Evolutionary conservation across 352 stramenopile species (phyloP).

Genomic region (Pythium scleroteichum): DNA sequence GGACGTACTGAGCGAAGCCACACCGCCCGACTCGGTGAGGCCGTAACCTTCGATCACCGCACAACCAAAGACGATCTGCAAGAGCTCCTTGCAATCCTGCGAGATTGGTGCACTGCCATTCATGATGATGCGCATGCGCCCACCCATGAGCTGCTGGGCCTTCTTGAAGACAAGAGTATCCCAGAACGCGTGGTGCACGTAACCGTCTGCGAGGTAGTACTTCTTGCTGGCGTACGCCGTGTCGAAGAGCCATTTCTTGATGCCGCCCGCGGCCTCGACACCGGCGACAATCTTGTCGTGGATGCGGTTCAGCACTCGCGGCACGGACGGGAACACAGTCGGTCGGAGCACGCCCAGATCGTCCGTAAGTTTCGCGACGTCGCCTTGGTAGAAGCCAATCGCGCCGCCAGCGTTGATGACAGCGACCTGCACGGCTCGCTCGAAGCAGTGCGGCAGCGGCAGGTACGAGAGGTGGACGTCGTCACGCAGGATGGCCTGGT

Average conservation of each 20-base stretch:
- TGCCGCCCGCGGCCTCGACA: constrained; percentile 37
- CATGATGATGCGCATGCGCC: constrained; percentile 86
- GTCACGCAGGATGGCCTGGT: constrained; percentile 5
- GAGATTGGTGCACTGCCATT: constrained; percentile 92
- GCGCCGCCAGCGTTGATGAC: constrained; percentile 82
- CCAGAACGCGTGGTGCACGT: constrained; percentile 73
- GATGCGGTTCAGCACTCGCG: constrained; percentile 94
- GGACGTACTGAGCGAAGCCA: constrained; percentile 63
- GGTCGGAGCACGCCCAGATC: constrained; percentile 89
- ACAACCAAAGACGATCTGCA: constrained; percentile 89
- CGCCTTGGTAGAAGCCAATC: constrained; percentile 71
- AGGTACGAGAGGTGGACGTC: constrained; percentile 96
- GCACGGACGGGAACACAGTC: constrained; percentile 91
- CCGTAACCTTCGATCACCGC: constrained; percentile 93
- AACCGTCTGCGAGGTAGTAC: constrained; percentile 33
- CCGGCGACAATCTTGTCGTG: constrained; percentile 90
- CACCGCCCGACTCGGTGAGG: constrained; percentile 90
- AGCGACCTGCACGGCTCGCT: constrained; percentile 83
- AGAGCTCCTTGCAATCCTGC: constrained; percentile 91
- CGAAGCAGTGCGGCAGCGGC: constrained; percentile 95
- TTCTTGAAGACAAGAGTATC: constrained; percentile 94
- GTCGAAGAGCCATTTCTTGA: constrained; percentile 56
- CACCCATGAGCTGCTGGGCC: constrained; percentile 75
- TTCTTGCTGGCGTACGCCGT: constrained; percentile 44
- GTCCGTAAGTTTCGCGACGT: constrained; percentile 88